Evolutionary conservation across 768 basidiomycete genomes (phyloP), one percentile per base, ranked within the genome.

Genomic region (Tricholoma furcatifolium): DNA sequence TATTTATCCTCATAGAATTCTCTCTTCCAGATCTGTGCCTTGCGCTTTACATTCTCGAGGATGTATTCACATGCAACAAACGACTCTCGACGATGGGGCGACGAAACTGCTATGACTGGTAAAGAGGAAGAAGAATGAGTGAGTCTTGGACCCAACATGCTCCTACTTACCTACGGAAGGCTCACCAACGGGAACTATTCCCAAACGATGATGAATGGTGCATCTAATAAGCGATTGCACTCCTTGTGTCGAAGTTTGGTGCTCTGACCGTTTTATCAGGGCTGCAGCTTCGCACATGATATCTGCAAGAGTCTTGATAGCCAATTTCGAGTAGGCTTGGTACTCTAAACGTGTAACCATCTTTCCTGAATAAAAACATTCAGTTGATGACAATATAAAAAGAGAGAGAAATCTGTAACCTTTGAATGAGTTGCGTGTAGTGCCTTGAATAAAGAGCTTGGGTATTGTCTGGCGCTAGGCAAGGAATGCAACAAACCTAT

Each of bases 1-100:
- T 86, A 66, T 59, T 83, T 80, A 6, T 83, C 87, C 62, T 86
- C 86, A 61, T 94, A 95, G 62, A 81, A 90, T 65, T 95, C 93
- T 61, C 88, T 72, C 73, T 96, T 95, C 93, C 93, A 96, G 57
- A 95, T 88, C 67, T 91, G 92, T 38, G 79, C 91, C 62, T 82
- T 86, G 55, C 69, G 70, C 73, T 96, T 96, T 51, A 95, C 85
- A 53, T 85, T 79, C 66, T 96, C 93, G n/a, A 96, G 75, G 53
- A 94, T 83, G 60, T 74, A 81, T 67, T 93, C 91, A 65, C 89
- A 91, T 15, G 84, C 85, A 47, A 75, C 68, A 64, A 93, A 93
- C 6, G 89, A 85, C 63, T 91, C 90, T 60, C 83, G 85, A 30
- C 93, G 80, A 67, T 93, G 92, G 6, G 91, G 87, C 10, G 88